Conservation (phyloP, 768 basidiomycete species). For the Suillus ampliporus region DNA sequence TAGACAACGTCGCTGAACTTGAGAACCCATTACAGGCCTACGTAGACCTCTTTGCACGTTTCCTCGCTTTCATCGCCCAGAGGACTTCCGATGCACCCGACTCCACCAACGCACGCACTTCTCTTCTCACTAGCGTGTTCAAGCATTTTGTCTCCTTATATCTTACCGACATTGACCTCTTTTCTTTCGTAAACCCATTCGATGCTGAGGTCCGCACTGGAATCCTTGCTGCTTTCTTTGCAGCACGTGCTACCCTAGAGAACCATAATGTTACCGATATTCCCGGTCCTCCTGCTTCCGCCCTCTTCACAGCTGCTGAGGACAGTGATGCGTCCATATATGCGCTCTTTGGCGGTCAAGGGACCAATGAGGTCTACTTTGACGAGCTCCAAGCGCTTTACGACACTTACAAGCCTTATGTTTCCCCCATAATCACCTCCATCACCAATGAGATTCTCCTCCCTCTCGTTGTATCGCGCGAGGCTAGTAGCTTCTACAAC, state of each 20-base stretch:
- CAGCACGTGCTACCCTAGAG: conserved; percentile 73
- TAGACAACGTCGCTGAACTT: conserved; percentile 56
- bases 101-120: conserved; percentile 56
- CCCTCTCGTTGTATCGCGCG: conserved; percentile 68
- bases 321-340: conserved; percentile 77
- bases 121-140: conserved; percentile 76
- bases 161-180: conserved; percentile 77
- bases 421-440: conserved; percentile 68
- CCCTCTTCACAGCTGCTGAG: conserved; percentile 67
- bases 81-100: conserved; percentile 62
- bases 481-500: conserved; percentile 66
- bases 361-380: conserved; percentile 97
- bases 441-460: conserved; percentile 71
- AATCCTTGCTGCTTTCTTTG: conserved; percentile 81
- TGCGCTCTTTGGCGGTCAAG: conserved; percentile 97
- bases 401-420: conserved; percentile 90
- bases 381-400: conserved; percentile 92
- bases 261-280: conserved; percentile 57
- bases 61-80: conserved; percentile 77
- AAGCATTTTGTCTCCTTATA: conserved; percentile 79
- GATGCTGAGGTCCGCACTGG: conserved; percentile 77
- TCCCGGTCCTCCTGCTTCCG: conserved; percentile 65
- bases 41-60: conserved; percentile 81
- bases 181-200: conserved; percentile 77
- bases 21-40: conserved; percentile 67